Conservation (phyloP, 192 early-diverging fungal genomes). For the Coemansia sp. region DNA sequence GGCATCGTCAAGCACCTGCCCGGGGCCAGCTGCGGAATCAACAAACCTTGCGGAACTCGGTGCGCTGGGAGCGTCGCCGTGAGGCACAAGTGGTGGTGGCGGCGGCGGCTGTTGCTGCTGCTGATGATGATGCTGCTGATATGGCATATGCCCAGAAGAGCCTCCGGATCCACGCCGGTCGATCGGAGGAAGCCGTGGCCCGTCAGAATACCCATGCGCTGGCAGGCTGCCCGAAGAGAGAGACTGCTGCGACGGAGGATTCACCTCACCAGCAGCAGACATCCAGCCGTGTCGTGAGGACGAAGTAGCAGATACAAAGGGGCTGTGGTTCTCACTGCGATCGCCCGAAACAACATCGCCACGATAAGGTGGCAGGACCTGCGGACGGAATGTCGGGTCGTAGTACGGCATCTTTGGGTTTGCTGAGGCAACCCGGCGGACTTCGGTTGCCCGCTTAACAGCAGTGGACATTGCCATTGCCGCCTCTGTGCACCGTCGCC, state of each 20-base stretch:
- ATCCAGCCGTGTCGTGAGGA: slow-evolving; percentile 15
- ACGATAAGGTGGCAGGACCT: slow-evolving; percentile 46
- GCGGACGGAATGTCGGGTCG: slow-evolving; percentile 51
- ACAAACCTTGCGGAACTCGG: slow-evolving; percentile 9
- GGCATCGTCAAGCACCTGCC: slow-evolving; percentile 40
- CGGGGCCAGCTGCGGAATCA: slow-evolving; percentile 26
- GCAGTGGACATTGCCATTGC: slow-evolving; percentile 48
- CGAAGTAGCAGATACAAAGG: neutral
- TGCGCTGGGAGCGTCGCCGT: slow-evolving; percentile 10
- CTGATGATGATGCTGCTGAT: slow-evolving; percentile 14
- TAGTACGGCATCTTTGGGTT: slow-evolving; percentile 39
- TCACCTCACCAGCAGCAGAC: slow-evolving; percentile 25
- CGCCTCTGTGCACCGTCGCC: slow-evolving; percentile 53
- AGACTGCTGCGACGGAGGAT: slow-evolving; percentile 23
- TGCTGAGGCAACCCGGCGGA: slow-evolving; percentile 32
- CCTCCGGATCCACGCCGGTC: slow-evolving; percentile 15
- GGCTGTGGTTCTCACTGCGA: slow-evolving; percentile 1
- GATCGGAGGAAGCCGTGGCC: slow-evolving; percentile 8
- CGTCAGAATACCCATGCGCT: slow-evolving; percentile 17
- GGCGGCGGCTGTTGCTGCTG: neutral
- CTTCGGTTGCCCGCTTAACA: slow-evolving; percentile 33
- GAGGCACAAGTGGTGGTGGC: neutral
- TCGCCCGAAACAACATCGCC: slow-evolving; percentile 32
- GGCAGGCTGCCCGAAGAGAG: neutral
- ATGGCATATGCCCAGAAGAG: slow-evolving; percentile 9